Percentiles rank a stretch among this genome's conserved stretches.
Evolutionary conservation across 1,284 basidiomycete genomes (phyloP).

Genomic region (Xerocomus minutiporus): DNA sequence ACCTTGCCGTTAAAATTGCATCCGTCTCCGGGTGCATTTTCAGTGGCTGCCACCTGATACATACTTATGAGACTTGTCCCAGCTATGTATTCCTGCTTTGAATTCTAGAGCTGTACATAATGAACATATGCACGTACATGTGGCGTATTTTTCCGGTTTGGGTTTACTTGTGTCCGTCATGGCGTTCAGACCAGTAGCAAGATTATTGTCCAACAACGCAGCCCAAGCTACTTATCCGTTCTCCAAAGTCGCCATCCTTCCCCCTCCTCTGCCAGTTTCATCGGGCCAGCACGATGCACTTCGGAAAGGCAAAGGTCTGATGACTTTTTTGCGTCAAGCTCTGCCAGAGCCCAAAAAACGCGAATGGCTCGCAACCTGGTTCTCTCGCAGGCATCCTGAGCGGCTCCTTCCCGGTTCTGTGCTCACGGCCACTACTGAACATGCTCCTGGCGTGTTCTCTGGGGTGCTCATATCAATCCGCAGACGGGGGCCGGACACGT

Average conservation of each 20-base stretch:
- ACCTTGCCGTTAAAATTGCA: conserved; percentile 8
- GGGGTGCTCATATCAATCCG: conserved; percentile 81
- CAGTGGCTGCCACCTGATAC: conserved; percentile 10
- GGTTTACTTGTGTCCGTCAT: conserved; percentile 6
- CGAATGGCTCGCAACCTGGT: conserved; percentile 60
- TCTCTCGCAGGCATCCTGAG: conserved; percentile 63
- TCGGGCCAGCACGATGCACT: conserved; percentile 42
- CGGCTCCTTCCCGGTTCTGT: conserved; percentile 78
- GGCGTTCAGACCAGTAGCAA: conserved; percentile 14
- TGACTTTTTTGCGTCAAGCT: conserved; percentile 66
- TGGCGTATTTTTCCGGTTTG: conserved; percentile 11
- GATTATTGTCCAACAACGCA: conserved; percentile 24
- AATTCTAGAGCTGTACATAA: conserved; percentile 30
- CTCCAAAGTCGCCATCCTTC: conserved; percentile 62
- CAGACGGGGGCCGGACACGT: conserved; percentile 77
- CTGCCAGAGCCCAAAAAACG: conserved; percentile 67
- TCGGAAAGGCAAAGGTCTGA: conserved; percentile 70
- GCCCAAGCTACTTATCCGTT: conserved; percentile 59
- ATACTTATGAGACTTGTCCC: conserved; percentile 16
- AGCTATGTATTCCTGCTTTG: conserved; percentile 31
- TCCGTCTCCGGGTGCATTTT: conserved; percentile 9
- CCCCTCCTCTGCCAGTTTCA: conserved; percentile 42
- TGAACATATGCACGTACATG: conserved; percentile 1
- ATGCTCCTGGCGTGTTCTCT: conserved; percentile 74
- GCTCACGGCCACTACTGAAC: conserved; percentile 67